Conservation (phyloP, 192 early-diverging fungal species). For the Backusella circina region DNA sequence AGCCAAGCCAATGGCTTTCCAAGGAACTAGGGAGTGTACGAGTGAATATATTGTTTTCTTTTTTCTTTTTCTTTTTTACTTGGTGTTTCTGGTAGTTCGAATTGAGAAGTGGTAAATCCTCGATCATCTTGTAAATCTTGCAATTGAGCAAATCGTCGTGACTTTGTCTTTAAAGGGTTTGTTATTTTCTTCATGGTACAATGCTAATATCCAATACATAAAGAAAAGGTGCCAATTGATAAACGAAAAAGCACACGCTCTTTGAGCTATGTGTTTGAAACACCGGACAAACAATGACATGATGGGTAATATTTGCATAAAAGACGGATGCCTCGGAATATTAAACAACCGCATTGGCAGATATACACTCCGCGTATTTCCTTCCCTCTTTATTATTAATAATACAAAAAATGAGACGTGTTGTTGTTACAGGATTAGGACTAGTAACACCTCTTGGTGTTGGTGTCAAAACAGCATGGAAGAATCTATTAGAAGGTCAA, state of each 20-base stretch:
- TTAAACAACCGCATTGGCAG: neutral
- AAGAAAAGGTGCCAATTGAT: neutral
- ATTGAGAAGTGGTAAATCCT: constrained; percentile 29
- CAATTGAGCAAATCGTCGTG: constrained; percentile 7
- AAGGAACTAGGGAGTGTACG: constrained; percentile 38
- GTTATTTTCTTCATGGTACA: constrained; percentile 5
- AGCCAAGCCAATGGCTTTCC: constrained; percentile 51
- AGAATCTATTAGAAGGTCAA: constrained; percentile 59
- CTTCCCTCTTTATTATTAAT: neutral
- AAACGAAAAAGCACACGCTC: neutral
- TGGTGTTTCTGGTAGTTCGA: constrained; percentile 16
- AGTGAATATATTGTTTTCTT: neutral
- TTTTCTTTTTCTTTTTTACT: neutral
- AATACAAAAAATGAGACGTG: constrained; percentile 39
- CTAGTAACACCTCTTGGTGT: constrained; percentile 87
- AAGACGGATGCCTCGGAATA: neutral
- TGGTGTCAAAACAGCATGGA: constrained; percentile 70
- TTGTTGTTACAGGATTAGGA: constrained; percentile 94
- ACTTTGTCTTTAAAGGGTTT: constrained; percentile 22
- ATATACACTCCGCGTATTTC: neutral
- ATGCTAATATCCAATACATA: neutral
- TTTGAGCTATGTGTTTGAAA: neutral
- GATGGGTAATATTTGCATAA: neutral
- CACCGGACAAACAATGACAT: too few relatives aligned
- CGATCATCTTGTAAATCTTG: constrained; percentile 28